phyloP scores from a whole-genome alignment of 495 filamentous ascomycete genomes.

The Pyrenula aspistea region DNA sequence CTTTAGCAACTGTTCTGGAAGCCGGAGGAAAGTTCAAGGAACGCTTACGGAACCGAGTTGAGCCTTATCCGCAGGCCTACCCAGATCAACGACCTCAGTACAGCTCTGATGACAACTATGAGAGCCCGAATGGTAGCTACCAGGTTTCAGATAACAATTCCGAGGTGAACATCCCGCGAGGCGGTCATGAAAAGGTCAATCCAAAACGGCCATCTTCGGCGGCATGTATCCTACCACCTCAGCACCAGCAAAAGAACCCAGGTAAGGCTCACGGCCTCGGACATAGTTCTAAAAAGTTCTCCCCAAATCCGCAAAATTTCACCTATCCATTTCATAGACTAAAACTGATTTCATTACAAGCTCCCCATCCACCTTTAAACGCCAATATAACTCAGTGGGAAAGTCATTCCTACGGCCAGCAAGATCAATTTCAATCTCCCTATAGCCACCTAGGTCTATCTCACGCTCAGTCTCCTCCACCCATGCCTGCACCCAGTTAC shows the following conservation, averaged over 20 bases:
- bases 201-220: background rate
- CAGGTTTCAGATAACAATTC: background rate
- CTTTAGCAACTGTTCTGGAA: background rate
- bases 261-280: background rate
- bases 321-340: background rate
- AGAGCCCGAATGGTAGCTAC: background rate
- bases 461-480: background rate
- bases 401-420: background rate
- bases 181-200: background rate
- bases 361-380: background rate
- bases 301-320: background rate
- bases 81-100: background rate
- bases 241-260: background rate
- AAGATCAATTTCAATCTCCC: background rate
- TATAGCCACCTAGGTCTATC: background rate
- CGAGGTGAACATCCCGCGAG: background rate
- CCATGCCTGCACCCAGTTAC: background rate
- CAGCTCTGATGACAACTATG: background rate
- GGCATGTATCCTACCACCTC: background rate
- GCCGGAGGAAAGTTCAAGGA: background rate
- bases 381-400: background rate
- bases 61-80: too few species aligned
- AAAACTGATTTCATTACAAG: background rate
- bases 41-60: too few species aligned
- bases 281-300: background rate